Base-by-base conservation (phyloP, 2,329 filamentous ascomycete species). In the Diaporthe velutina region DNA sequence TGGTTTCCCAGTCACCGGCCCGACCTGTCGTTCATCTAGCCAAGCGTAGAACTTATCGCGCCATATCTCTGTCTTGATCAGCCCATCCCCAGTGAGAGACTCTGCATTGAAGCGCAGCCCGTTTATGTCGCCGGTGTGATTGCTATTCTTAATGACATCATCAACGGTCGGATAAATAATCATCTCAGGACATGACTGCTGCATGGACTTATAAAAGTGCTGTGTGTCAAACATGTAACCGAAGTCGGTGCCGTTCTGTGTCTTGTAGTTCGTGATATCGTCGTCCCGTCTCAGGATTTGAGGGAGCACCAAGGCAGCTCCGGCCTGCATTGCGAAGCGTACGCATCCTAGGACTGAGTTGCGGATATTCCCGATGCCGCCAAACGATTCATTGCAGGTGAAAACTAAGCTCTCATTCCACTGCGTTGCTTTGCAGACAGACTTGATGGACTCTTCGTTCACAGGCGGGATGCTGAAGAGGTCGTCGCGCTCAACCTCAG, bases 311-410 rank as follows among this genome's bases (percentile, higher is more conserved):
- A 73, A 48, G 13, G 61, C 54, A 40, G 72, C 72, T 13, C 72
- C 72, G 15, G 72, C 72, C 33, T 70, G 64, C 25, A 73, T 73
- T 1, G 72, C 61, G 28, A 58, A 73, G 22, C 72, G 72, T 8
- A 70, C 33, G 35, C 72, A 73, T 7, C 40, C 33, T 30, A 73
- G 40, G n/a, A 73, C 25, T 7, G 72, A 61, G 54, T 73, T 73
- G 52, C 72, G 64, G 19, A 73, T 48, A 9, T 73, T 73, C 2
- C 72, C 72, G 22, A 73, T 61, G n/a, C 64, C 72, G 5, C 64
- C 72, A 9, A 58, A 73, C 42, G 72, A 73, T 42, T 73, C 42
- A n/a, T 73, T 68, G 54, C 72, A 73, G 42, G 72, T 73, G 64
- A 73, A 73, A 0, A 73, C 40, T 35, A 70, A 48, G 54, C 42